Evolutionary conservation across 495 filamentous ascomycete species (phyloP), one percentile per base, ranked within the genome.

Genomic region (Extremus antarcticus): DNA sequence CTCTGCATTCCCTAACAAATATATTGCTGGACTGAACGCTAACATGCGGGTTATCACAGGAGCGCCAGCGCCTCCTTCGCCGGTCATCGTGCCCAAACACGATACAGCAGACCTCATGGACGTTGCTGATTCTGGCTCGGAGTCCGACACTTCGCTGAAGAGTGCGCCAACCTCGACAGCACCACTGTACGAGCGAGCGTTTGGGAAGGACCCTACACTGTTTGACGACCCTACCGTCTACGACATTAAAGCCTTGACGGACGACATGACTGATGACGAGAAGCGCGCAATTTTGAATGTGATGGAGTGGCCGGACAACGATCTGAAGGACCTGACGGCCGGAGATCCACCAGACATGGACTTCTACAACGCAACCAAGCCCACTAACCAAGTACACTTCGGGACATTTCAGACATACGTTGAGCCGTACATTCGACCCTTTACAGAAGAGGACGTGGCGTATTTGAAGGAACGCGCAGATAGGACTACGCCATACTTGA

Each of bases 161-260:
- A 43, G 80, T 78, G 40, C 77, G 74, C 70, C 84, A 60, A 16
- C 81, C 87, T 63, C 90, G 89, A 66, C 86, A 84, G 73, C 87
- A 22, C 79, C 87, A 24, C 82, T 89, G 54, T 73, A 80, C 60
- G 59, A 62, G 41, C 82, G 94, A 62, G 84, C 87, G 1, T 95
- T 99, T 63, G 91, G 90, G 39, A 83, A 92, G 11, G 88, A 96
- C 64, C 90, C 90, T 0, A 82, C 87, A n/a, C 86, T 81, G 19
- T 95, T 89, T 60, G 85, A 88, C 60, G 92, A 99, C 64, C 88
- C 90, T 0, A 96, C 90, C 38, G 76, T 96, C 47, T 99, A 99
- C 70, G 84, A 97, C 53, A 95, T 99, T 54, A 83, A 85, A 15
- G 76, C 84, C 0, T 73, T 89, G 9, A 77, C 74, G 3, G 74